Evolutionary conservation across 2,329 filamentous ascomycete species (phyloP), one percentile per base, ranked within the genome.

Genomic region (Cladobotryum mycophilum): DNA sequence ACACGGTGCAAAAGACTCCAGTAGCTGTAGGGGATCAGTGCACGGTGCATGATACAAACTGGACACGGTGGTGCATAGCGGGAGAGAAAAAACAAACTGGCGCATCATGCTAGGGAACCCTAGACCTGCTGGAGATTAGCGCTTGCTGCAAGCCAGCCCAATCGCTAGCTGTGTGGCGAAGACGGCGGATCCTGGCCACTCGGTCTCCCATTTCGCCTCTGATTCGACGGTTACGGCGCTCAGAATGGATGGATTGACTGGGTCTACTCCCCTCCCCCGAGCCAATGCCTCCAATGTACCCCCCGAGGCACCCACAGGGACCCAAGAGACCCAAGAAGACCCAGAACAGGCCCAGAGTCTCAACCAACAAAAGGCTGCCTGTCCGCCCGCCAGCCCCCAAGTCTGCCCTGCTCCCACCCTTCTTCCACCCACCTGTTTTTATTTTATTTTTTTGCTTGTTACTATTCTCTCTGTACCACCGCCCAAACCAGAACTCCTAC

Each of bases 131-230:
- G 12, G 6, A 25, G 44, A 11, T 20, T 63, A 62, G 61, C 49
- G 45, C 15, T 30, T 30, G 6, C 45, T 58, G 54, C 52, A 48
- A 36, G 46, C 51, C 56, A 55, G 51, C 53, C 65, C 66, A 68
- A 67, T 67, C 61, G 65, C 51, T 54, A 44, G 45, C 47, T 48
- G 59, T 41, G 66, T 67, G 66, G 64, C 64, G 58, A 68, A 57
- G 55, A 47, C 30, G 44, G 56, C 58, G 60, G 55, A 59, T 50
- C 58, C 54, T 49, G 54, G 52, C 57, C 52, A 53, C 54, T 41
- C 54, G 34, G 35, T 40, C 51, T 55, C 40, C 62, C 56, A 68
- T 67, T 68, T 60, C 66, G 59, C 60, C 52, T 55, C 40, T 62
- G 55, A 68, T 68, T 68, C 60, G 66, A 60, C 60, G 58, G 54